Conservation (phyloP, 2,329 filamentous ascomycete genomes). For the Teratosphaeria epicoccoides region DNA sequence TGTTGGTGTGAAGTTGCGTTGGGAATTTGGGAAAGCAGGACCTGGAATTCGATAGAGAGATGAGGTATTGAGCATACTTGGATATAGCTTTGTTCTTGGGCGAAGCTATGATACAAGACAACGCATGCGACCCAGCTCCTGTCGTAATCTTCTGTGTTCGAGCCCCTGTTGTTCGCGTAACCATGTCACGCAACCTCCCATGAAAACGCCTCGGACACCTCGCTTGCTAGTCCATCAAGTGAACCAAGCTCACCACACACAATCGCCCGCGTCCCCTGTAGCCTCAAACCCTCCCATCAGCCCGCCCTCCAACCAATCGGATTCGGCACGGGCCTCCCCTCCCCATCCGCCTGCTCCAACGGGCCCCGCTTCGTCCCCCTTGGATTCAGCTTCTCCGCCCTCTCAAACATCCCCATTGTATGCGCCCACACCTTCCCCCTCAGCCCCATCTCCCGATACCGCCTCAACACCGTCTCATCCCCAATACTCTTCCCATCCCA, state of each 20-base stretch:
- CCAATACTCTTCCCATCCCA: conserved; percentile 28
- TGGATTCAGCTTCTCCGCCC: conserved; percentile 16
- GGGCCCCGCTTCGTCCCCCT: conserved; percentile 18
- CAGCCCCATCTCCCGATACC: conserved; percentile 23
- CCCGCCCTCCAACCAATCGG: conserved; percentile 22
- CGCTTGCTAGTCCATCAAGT: not conserved
- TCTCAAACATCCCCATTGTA: conserved; percentile 25
- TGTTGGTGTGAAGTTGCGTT: not conserved
- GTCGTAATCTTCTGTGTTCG: not conserved
- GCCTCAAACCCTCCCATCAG: conserved; percentile 3
- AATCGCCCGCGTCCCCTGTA: not conserved
- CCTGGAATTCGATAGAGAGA: too few relatives aligned
- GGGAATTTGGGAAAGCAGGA: not conserved
- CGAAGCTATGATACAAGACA: not conserved
- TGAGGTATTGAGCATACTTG: not conserved
- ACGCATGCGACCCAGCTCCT: not conserved
- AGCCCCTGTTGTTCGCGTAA: not conserved
- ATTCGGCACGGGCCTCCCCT: conserved; percentile 16
- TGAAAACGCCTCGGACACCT: not conserved
- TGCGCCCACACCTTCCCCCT: conserved; percentile 28
- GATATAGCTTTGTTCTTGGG: not conserved
- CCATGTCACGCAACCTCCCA: not conserved
- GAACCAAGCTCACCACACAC: not conserved
- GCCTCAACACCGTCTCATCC: conserved; percentile 22
- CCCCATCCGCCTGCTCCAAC: conserved; percentile 16